Conservation (phyloP, 2,329 filamentous ascomycete genomes). For the Penicillium janthinellum region DNA sequence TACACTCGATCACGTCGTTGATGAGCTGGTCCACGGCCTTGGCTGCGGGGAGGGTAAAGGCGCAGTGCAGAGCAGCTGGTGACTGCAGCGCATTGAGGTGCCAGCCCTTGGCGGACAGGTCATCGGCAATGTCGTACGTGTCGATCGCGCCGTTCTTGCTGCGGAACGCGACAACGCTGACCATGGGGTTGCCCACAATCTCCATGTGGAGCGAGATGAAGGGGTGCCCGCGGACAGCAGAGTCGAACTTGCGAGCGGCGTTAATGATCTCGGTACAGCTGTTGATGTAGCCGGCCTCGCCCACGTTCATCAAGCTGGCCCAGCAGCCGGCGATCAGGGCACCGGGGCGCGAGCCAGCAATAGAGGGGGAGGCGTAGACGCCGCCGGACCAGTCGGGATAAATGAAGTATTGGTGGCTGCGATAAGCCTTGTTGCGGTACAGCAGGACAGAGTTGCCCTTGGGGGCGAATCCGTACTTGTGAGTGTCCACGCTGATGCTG, state of each 20-base stretch:
- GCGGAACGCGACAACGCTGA: conserved; percentile 86
- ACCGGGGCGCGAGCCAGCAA: conserved; percentile 88
- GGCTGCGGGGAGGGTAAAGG: conserved; percentile 84
- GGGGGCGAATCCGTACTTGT: conserved; percentile 98
- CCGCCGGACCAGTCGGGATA: conserved; percentile 93
- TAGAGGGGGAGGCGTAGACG: conserved; percentile 89
- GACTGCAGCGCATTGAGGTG: conserved; percentile 93
- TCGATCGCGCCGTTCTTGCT: conserved; percentile 71
- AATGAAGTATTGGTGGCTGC: conserved; percentile 95
- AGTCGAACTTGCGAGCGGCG: conserved; percentile 77
- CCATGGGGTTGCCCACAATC: conserved; percentile 80
- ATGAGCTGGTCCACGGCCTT: conserved; percentile 79
- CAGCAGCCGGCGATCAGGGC: conserved; percentile 95
- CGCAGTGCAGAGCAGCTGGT: conserved; percentile 89
- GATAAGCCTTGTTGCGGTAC: conserved; percentile 77
- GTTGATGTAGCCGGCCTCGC: conserved; percentile 83
- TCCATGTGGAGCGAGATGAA: conserved; percentile 71
- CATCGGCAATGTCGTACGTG: conserved; percentile 93
- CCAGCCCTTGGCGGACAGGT: conserved; percentile 82
- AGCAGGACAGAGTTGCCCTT: conserved; percentile 95
- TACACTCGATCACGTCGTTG: conserved; percentile 63
- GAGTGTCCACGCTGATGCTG: conserved; percentile 93
- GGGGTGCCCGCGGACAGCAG: conserved; percentile 70
- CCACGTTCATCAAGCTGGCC: conserved; percentile 85
- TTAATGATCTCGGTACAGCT: conserved; percentile 87